These are phyloP conservation scores for Rutstroemia sp. DNA, from an alignment of 2,329 filamentous ascomycete species.

Conservation along the genomic window DNA sequence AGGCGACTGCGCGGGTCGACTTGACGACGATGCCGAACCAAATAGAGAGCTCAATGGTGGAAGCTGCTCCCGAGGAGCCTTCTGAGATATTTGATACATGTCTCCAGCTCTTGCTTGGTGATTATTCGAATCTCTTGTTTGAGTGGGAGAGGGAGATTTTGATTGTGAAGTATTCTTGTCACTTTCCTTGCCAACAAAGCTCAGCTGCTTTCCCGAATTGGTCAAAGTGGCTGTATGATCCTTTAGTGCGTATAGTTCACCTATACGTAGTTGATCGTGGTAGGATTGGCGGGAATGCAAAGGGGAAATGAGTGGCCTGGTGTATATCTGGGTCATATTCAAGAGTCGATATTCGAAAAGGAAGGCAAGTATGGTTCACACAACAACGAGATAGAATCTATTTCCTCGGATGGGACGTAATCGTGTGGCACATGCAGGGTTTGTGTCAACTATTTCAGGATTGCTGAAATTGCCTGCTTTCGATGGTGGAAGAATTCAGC, in stretches of 20 bases:
- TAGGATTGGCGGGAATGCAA: conserved; percentile 15
- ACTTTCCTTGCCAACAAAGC: conserved; percentile 14
- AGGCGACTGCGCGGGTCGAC: conserved; percentile 21
- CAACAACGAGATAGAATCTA: conserved; percentile 12
- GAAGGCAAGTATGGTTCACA: conserved; percentile 5
- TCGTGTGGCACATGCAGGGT: conserved; percentile 22
- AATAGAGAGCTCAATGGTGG: conserved; percentile 30
- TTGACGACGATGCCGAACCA: conserved; percentile 18
- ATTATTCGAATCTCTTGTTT: conserved; percentile 7
- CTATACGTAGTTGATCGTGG: conserved; percentile 13
- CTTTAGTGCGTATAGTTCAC: conserved; percentile 14
- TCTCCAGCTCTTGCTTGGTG: conserved; percentile 16
- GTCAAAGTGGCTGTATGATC: conserved; percentile 11
- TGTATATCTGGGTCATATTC: conserved; percentile 29
- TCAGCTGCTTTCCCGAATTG: conserved; percentile 7
- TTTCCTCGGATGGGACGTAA: conserved; percentile 16
- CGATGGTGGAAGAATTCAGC: conserved; percentile 19
- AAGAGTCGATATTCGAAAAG: background rate
- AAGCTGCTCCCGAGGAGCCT: conserved; percentile 25
- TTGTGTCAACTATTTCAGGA: conserved; percentile 20
- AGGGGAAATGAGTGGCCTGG: conserved; percentile 17
- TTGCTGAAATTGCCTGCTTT: conserved; percentile 11
- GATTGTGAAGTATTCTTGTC: conserved; percentile 15
- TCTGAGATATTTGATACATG: conserved; percentile 20
- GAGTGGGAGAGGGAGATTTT: conserved; percentile 20